Evolutionary conservation across 805 yeast genomes (phyloP).

Genomic region (Lachancea waltii): DNA sequence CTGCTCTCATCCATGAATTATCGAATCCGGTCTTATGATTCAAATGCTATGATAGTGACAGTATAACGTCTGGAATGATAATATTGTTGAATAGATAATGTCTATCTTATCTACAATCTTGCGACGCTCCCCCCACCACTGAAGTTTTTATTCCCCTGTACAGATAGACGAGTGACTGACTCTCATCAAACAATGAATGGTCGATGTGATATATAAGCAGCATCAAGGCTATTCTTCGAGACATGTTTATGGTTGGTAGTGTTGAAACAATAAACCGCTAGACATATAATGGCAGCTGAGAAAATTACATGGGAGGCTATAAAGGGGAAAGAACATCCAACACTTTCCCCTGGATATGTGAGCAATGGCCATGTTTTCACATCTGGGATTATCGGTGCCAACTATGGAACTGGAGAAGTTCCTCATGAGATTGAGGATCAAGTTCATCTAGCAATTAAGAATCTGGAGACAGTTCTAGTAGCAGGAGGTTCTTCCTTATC

Average conservation of each 20-base stretch:
- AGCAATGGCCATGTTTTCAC: conserved; percentile 40
- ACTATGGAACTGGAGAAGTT: conserved; percentile 34
- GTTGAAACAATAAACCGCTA: background rate
- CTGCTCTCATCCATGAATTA: too few relatives aligned
- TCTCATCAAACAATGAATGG: too few relatives aligned
- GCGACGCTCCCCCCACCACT: background rate
- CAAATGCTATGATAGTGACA: background rate
- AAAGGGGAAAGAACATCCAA: conserved; percentile 24
- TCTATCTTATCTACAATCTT: background rate
- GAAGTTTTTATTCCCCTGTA: too few relatives aligned
- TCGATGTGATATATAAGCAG: background rate
- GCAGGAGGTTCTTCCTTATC: conserved; percentile 41
- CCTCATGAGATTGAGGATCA: conserved; percentile 40
- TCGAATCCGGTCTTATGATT: background rate
- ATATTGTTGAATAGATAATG: background rate
- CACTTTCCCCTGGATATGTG: conserved; percentile 36
- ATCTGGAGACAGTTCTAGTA: conserved; percentile 36
- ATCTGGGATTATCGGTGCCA: conserved; percentile 40
- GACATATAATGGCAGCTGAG: conserved; percentile 15
- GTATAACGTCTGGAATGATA: too few relatives aligned
- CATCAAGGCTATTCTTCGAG: background rate
- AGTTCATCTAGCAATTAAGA: conserved; percentile 37
- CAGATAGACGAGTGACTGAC: too few relatives aligned
- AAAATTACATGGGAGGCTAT: conserved; percentile 32
- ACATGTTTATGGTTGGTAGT: too few relatives aligned